Percentiles rank a stretch among this genome's conserved stretches.
Conservation (phyloP, 352 stramenopile species). For the Phytophthora podocarpi region DNA sequence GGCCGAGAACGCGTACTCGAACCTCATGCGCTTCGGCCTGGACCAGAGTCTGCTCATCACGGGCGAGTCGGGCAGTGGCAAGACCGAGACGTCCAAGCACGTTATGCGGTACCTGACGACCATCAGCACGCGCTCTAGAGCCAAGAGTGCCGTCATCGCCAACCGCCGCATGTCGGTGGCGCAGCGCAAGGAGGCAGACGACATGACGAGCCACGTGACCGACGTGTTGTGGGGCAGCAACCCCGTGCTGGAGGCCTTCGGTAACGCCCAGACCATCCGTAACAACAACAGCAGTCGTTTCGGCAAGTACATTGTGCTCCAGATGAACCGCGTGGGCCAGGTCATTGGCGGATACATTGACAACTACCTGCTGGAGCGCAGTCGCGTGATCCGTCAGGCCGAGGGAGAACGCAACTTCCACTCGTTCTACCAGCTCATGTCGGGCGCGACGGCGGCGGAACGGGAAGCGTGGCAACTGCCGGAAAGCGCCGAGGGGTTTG, state of each 20-base stretch:
- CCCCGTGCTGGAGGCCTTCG: slow-evolving; percentile 85
- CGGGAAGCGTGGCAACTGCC: slow-evolving; percentile 62
- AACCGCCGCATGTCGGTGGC: slow-evolving; percentile 81
- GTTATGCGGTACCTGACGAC: slow-evolving; percentile 95
- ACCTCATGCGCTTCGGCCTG: slow-evolving; percentile 87
- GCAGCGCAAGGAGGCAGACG: slow-evolving; percentile 74
- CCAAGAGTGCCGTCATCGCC: slow-evolving; percentile 72
- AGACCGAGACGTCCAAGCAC: slow-evolving; percentile 97
- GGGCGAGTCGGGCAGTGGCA: slow-evolving; percentile 88
- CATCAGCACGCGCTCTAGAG: slow-evolving; percentile 71
- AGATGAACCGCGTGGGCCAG: slow-evolving; percentile 83
- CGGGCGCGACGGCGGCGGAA: slow-evolving; percentile 60
- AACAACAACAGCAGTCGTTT: slow-evolving; percentile 90
- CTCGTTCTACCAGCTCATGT: slow-evolving; percentile 93
- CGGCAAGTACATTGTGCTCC: slow-evolving; percentile 88
- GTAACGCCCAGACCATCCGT: slow-evolving; percentile 86
- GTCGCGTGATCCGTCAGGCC: slow-evolving; percentile 85
- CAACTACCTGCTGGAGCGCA: slow-evolving; percentile 94
- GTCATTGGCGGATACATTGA: slow-evolving; percentile 86
- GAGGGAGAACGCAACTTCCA: slow-evolving; percentile 94
- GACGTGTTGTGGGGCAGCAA: slow-evolving; percentile 83
- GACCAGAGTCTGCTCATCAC: slow-evolving; percentile 90
- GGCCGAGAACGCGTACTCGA: slow-evolving; percentile 88
- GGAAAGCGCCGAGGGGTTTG: slow-evolving; percentile 54
- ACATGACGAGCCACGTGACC: slow-evolving; percentile 73